Percentiles rank a stretch among this genome's conserved stretches.
Evolutionary conservation across 148 eudicot species (phyloP).

Genomic region (Rhododendron vialii): DNA sequence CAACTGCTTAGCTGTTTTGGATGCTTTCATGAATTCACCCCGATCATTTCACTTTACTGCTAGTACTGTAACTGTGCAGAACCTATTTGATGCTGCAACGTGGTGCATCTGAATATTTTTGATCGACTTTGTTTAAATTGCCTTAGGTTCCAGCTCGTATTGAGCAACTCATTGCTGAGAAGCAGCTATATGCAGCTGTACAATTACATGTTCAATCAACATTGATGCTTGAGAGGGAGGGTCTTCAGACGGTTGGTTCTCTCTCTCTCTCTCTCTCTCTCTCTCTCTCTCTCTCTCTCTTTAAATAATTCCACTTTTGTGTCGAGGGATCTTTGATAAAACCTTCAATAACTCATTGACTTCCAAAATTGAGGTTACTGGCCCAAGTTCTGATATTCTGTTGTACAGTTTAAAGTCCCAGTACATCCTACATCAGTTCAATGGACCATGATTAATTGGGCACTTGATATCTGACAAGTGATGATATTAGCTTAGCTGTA

Average conservation of each 20-base stretch:
- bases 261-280: background rate
- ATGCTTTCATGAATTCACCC: background rate
- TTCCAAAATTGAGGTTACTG: background rate
- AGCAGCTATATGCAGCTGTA: slow-evolving; percentile 94
- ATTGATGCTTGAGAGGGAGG: slow-evolving; percentile 98
- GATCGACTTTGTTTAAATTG: slow-evolving; percentile 15
- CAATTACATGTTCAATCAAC: slow-evolving; percentile 87
- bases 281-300: background rate
- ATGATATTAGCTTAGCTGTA: background rate
- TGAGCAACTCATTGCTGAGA: slow-evolving; percentile 83
- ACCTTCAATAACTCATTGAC: background rate
- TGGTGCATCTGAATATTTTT: background rate
- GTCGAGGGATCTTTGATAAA: background rate
- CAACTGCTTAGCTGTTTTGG: background rate
- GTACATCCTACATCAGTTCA: background rate
- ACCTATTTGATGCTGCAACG: background rate
- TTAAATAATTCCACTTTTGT: background rate
- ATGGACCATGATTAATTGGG: background rate
- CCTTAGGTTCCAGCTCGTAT: slow-evolving; percentile 85
- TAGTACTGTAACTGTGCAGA: background rate
- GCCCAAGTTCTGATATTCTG: background rate
- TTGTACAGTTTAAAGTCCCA: background rate
- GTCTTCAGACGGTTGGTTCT: slow-evolving; percentile 88
- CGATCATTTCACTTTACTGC: background rate
- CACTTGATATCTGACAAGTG: background rate